A percentile compares a stretch with the other conserved stretches of the same genome.
These are phyloP conservation scores for Hymenoscyphus fructigenus DNA, from an alignment of 2,329 filamentous ascomycete genomes.

Conservation along the genomic window DNA sequence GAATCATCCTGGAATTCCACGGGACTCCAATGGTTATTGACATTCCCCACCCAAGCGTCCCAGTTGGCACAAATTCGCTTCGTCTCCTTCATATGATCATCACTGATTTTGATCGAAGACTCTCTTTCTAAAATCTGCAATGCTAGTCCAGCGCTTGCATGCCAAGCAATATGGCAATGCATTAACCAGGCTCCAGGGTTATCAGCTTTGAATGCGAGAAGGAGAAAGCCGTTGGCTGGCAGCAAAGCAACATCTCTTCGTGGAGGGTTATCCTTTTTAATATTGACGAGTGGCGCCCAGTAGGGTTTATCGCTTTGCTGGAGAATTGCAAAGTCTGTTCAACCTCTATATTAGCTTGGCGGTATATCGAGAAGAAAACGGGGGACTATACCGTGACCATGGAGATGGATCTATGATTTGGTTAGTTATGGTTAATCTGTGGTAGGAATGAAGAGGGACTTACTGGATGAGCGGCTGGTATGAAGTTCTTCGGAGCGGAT, in stretches of 20 bases:
- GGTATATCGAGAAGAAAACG: too few species aligned
- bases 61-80: slow-evolving; percentile 35
- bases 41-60: slow-evolving; percentile 10
- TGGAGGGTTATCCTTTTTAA: slow-evolving; percentile 43
- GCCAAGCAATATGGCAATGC: slow-evolving; percentile 44
- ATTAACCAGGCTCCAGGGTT: slow-evolving; percentile 39
- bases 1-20: slow-evolving; percentile 13
- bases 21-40: slow-evolving; percentile 12
- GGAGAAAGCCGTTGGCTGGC: slow-evolving; percentile 19
- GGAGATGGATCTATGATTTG: slow-evolving; percentile 7
- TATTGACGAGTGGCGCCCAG: neutral
- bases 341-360: too few species aligned
- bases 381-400: slow-evolving; percentile 1
- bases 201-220: slow-evolving; percentile 28
- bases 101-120: slow-evolving; percentile 31
- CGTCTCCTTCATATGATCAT: slow-evolving; percentile 17
- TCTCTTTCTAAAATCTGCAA: slow-evolving; percentile 46
- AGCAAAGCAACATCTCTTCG: slow-evolving; percentile 52
- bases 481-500: neutral
- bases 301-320: slow-evolving; percentile 3
- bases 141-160: slow-evolving; percentile 51
- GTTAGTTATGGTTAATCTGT: neutral
- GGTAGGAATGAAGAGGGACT: neutral
- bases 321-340: slow-evolving; percentile 9
- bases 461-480: slow-evolving; percentile 12